Percentiles rank a stretch among this genome's conserved stretches.
phyloP scores from a whole-genome alignment of 2,329 filamentous ascomycete genomes.

The Cordyceps militaris region DNA sequence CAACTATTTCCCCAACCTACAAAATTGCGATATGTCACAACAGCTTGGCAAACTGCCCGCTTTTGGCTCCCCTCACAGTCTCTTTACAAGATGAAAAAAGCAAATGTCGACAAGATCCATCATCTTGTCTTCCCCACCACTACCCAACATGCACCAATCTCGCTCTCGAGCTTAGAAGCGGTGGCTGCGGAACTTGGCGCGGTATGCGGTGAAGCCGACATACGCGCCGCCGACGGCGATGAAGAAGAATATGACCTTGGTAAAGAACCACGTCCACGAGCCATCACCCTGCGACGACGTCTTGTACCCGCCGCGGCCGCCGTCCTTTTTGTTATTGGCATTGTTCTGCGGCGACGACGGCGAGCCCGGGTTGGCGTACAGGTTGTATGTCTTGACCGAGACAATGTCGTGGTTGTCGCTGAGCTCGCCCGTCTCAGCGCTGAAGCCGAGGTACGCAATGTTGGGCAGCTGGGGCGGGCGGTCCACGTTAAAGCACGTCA shows the following conservation, averaged over 20 bases:
- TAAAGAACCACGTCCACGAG: slow-evolving; percentile 58
- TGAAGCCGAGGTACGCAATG: slow-evolving; percentile 68
- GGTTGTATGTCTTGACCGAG: slow-evolving; percentile 74
- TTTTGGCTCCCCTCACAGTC: neutral
- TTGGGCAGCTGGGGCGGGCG: slow-evolving; percentile 70
- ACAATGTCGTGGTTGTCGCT: slow-evolving; percentile 98
- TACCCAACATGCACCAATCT: neutral
- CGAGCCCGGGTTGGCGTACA: slow-evolving; percentile 62
- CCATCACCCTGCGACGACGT: slow-evolving; percentile 35
- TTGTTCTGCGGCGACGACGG: slow-evolving; percentile 25
- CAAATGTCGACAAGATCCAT: neutral
- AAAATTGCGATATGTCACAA: slow-evolving; percentile 3
- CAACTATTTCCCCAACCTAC: neutral
- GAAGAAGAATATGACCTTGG: slow-evolving; percentile 76
- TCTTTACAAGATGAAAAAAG: neutral
- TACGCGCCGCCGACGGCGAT: slow-evolving; percentile 66
- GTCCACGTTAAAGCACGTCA: slow-evolving; percentile 73
- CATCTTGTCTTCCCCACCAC: neutral
- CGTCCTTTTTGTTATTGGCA: slow-evolving; percentile 29
- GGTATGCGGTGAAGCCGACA: slow-evolving; percentile 78
- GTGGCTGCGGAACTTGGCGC: slow-evolving; percentile 56
- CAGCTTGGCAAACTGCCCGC: neutral
- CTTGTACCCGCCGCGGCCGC: slow-evolving; percentile 23
- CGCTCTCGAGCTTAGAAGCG: slow-evolving; percentile 43
- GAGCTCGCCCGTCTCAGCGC: slow-evolving; percentile 89